Base-by-base conservation (phyloP, 345 rosid genomes). In the Populus nigra region DNA sequence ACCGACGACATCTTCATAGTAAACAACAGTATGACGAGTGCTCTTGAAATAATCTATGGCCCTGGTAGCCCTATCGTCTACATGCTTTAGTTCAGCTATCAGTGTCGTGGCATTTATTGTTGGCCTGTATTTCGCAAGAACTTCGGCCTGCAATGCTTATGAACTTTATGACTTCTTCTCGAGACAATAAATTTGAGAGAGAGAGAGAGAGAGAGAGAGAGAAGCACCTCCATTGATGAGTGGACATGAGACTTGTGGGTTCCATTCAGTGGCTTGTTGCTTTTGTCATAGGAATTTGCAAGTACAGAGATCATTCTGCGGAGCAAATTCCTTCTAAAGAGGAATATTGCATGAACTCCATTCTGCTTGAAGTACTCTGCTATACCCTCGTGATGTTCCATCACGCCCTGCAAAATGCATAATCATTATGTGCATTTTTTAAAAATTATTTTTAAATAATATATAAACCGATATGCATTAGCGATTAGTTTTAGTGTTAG, bases 211-310 rank as follows among this genome's bases (percentile, higher is more conserved):
- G 36, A 6, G 65, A 55, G 47, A 71, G 45, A 4, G 13, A 72
- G 18, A 27, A 13, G 50, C 16, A 81, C 87, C 83, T 82, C 85
- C 1, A 41, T 55, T 5, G 77, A 15, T 4, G 85, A 85, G 61
- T 79, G 87, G 66, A 85, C 87, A 68, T 85, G 85, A 72, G 87
- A 82, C 55, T 85, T 82, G 82, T 82, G 87, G 45, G 80, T 85
- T 74, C 87, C 83, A 22, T 79, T 82, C 15, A 85, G 73, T 5
- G 69, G 80, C 73, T 79, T 82, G 16, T 81, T 79, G 20, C 73
- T 65, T 53, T 73, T 85, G 67, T 85, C 83, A 8, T 79, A 79
- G 39, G 87, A 75, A 77, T 82, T 85, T 67, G 87, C 87, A 33
- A 62, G 31, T 5, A 85, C 73, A 18, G 85, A 85, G 68, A 82